Percentiles rank a stretch among this genome's conserved stretches.
Conservation (phyloP, 257 asterid species). For the Solanum chmielewskii region DNA sequence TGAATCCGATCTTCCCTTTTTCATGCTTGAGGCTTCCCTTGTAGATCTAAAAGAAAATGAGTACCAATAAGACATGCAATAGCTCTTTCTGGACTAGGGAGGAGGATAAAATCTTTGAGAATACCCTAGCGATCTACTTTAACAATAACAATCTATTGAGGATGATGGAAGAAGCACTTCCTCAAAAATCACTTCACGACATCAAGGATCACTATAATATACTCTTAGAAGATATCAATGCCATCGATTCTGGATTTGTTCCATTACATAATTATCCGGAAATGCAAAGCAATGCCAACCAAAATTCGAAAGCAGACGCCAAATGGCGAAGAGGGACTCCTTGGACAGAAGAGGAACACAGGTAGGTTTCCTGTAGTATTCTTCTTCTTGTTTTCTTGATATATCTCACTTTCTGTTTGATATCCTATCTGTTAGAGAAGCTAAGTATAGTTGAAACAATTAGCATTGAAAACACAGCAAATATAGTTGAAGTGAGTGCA, state of each 20-base stretch:
- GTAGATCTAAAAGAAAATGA: conserved; percentile 12
- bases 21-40: conserved; percentile 1
- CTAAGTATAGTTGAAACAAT: neutral
- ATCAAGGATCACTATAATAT: conserved; percentile 19
- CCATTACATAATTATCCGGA: neutral
- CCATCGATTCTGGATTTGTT: conserved; percentile 17
- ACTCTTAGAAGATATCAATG: conserved; percentile 18
- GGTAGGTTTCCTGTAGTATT: conserved; percentile 2
- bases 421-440: too few relatives aligned
- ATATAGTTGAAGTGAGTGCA: neutral
- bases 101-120: conserved; percentile 39
- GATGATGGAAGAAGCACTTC: conserved; percentile 25
- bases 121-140: conserved; percentile 15
- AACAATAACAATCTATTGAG: conserved; percentile 12
- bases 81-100: conserved; percentile 28
- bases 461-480: neutral
- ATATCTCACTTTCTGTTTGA: neutral
- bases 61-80: conserved; percentile 11
- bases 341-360: conserved; percentile 43
- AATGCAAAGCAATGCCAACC: neutral
- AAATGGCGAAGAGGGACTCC: conserved; percentile 10
- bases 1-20: conserved; percentile 10
- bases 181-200: conserved; percentile 29
- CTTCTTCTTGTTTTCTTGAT: neutral
- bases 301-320: neutral